Percentiles rank a stretch among this genome's conserved stretches.
phyloP scores from a whole-genome alignment of 192 early-diverging fungal genomes.

The Coemansia guatemalensis region DNA sequence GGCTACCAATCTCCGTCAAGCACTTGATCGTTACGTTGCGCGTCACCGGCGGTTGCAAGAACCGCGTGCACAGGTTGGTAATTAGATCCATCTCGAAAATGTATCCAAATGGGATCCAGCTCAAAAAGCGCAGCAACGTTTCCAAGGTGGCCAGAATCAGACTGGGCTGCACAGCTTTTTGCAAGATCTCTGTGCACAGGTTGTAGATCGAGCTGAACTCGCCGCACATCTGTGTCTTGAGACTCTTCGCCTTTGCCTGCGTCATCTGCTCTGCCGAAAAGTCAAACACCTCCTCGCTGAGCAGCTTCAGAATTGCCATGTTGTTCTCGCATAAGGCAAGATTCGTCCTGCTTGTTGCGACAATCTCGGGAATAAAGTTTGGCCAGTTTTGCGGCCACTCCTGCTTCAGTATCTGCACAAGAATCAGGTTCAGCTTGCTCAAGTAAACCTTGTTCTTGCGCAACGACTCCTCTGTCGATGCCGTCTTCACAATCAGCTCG shows the following conservation, averaged over 20 bases:
- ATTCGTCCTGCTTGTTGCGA: conserved; percentile 89
- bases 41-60: conserved; percentile 83
- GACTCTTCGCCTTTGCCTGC: conserved; percentile 86
- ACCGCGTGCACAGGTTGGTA: conserved; percentile 73
- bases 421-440: conserved; percentile 90
- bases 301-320: conserved; percentile 97
- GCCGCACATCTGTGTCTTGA: conserved; percentile 93
- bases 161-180: conserved; percentile 85
- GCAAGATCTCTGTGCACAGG: conserved; percentile 91
- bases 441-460: conserved; percentile 76
- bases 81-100: conserved; percentile 97
- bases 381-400: conserved; percentile 99
- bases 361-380: conserved; percentile 96
- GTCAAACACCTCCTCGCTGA: conserved; percentile 99
- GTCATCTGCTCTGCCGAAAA: conserved; percentile 99
- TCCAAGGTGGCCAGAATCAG: conserved; percentile 91
- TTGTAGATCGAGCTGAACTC: conserved; percentile 96
- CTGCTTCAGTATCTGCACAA: conserved; percentile 99
- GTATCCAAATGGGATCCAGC: conserved; percentile 98
- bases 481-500: conserved; percentile 84
- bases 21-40: conserved; percentile 95
- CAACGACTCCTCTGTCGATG: conserved; percentile 82
- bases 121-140: conserved; percentile 92
- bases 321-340: conserved; percentile 98
- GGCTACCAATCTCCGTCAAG: conserved; percentile 93